Evolutionary conservation across 768 basidiomycete genomes (phyloP), one percentile per base, ranked within the genome.

Genomic region (Phanerodontia chrysosporium): DNA sequence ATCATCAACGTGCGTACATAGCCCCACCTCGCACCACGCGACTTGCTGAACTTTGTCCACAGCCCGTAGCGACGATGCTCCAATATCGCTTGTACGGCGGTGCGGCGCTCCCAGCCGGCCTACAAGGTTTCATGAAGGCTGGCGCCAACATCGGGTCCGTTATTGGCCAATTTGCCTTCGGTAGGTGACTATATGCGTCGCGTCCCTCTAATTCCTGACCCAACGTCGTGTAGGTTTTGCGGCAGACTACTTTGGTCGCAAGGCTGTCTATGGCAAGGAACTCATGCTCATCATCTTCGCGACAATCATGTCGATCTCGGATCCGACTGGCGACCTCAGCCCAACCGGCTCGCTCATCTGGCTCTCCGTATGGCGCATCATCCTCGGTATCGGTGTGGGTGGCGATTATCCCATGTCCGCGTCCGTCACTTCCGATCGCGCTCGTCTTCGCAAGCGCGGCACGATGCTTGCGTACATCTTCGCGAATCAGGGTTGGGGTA

Each of bases 371-470:
- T 90, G 81, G 66, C 85, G 90, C 13, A 86, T 91, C 54, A 65
- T 92, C 7, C 81, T 92, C 35, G 90, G 90, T 0, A 73, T 92
- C 16, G 90, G 90, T 24, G 83, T 92, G 0, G 90, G 89, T 18
- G 90, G 87, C 2, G 90, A 90, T 69, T 90, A 90, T 66, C 87
- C 89, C 1, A 86, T 90, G 87, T 83, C 80, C 10, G 87, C 89
- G 0, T 81, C 81, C 10, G 75, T 90, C 58, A 82, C 86, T 10
- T 82, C 81, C 6, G 89, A 92, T 64, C 79, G 87, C 14, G 78
- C 88, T 6, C 80, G 80, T 61, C 67, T 90, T 36, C 76, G 82
- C 36, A 83, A 87, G 51, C 80, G 87, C 16, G 90, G 90, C 0
- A 86, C 85, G 0, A 78, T 92, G 72, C 78, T 92, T 18, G 78